These are phyloP conservation scores for Blastomyces gilchristii DNA, from an alignment of 2,329 filamentous ascomycete species.

Conservation along the genomic window DNA sequence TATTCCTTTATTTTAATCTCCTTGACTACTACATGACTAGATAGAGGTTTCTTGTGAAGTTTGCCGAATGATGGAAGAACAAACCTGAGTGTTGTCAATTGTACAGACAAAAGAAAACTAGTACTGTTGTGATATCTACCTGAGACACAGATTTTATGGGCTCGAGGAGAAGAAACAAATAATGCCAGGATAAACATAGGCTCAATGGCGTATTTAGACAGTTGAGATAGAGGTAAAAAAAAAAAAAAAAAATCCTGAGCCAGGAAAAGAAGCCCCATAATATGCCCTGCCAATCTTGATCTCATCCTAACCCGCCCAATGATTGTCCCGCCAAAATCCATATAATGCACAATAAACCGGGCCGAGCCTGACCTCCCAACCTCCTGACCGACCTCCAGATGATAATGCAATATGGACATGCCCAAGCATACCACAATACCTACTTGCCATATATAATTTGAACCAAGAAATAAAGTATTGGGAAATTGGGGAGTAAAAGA, in stretches of 20 bases:
- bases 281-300: not conserved
- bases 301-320: not conserved
- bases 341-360: not conserved
- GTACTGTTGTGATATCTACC: not conserved
- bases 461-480: not conserved
- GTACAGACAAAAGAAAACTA: not conserved
- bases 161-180: not conserved
- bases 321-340: not conserved
- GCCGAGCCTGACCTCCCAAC: not conserved
- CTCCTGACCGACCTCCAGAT: not conserved
- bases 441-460: not conserved
- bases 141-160: not conserved
- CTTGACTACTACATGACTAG: not conserved
- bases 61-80: not conserved
- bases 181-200: not conserved
- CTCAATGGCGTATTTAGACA: not conserved
- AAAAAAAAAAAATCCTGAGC: not conserved
- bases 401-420: slow-evolving; percentile 1
- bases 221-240: not conserved
- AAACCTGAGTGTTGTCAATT: not conserved
- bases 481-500: not conserved
- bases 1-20: slow-evolving; percentile 4
- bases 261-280: not conserved
- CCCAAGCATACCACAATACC: not conserved
- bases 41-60: not conserved